phyloP scores from a whole-genome alignment of 2,329 filamentous ascomycete genomes.

The Alternaria triticina region DNA sequence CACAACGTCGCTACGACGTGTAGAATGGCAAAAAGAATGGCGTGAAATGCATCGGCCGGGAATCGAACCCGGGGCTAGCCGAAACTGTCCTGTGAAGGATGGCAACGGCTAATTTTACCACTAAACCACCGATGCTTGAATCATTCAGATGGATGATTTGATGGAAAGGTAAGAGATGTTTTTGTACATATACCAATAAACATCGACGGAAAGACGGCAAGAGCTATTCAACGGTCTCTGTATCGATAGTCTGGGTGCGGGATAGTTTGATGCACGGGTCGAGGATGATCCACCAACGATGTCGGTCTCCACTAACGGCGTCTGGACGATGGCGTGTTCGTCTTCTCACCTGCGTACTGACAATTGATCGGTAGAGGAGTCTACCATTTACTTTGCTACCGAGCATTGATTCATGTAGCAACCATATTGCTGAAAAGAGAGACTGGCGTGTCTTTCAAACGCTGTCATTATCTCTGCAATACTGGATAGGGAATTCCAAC shows the following conservation, averaged over 20 bases:
- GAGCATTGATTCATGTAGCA: not conserved
- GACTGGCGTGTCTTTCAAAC: not conserved
- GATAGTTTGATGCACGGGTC: not conserved
- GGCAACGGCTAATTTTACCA: conserved; percentile 31
- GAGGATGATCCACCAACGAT: not conserved
- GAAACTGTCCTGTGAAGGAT: conserved; percentile 10
- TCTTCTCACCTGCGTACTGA: not conserved
- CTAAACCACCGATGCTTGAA: conserved; percentile 25
- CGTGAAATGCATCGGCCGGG: not conserved
- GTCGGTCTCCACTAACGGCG: not conserved
- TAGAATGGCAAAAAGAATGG: not conserved
- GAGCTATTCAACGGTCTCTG: not conserved
- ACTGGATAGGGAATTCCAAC: not conserved
- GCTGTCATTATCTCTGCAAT: not conserved
- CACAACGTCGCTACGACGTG: not conserved
- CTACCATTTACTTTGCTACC: not conserved
- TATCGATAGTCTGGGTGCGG: not conserved
- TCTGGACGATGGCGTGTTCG: not conserved
- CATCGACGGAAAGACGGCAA: not conserved
- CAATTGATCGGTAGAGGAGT: not conserved
- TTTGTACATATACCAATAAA: too few species aligned
- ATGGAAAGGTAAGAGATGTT: too few species aligned
- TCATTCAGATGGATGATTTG: not conserved
- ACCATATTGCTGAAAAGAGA: accelerated
- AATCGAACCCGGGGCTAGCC: conserved; percentile 28